Conservation (phyloP, 106 monocot species). For the Ottelia alismoides region DNA sequence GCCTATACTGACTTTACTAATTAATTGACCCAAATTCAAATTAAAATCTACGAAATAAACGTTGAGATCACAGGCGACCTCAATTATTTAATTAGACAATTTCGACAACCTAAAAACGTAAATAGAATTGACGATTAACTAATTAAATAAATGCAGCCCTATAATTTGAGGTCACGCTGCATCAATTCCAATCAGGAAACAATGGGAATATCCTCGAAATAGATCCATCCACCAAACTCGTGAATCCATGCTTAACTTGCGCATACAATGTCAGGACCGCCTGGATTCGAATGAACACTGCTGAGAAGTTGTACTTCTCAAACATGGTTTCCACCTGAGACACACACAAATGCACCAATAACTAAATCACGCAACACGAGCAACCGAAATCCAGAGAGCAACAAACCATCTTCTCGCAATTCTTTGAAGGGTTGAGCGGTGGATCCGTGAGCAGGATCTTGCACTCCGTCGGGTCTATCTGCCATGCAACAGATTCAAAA, state of each 20-base stretch:
- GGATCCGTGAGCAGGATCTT: conserved; percentile 97
- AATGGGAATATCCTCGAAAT: too few species aligned
- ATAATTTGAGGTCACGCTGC: too few species aligned
- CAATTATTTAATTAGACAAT: too few species aligned
- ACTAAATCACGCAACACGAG: background rate
- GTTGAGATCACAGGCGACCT: too few species aligned
- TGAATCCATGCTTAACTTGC: conserved; percentile 68
- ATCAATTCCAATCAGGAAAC: background rate
- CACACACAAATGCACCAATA: background rate
- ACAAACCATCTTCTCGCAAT: conserved; percentile 88
- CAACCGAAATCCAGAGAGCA: background rate
- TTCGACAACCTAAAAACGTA: too few species aligned
- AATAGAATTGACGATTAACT: too few species aligned
- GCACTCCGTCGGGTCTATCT: conserved; percentile 89
- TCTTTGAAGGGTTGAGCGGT: conserved; percentile 93
- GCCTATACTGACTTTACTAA: too few species aligned
- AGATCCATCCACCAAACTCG: too few species aligned
- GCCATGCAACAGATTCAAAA: conserved; percentile 6
- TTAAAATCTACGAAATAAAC: too few species aligned
- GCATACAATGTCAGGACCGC: conserved; percentile 96
- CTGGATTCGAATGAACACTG: conserved; percentile 91
- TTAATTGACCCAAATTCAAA: too few species aligned
- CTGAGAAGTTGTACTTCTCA: conserved; percentile 86
- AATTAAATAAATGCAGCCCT: too few species aligned
- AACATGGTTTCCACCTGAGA: conserved; percentile 95